Evolutionary conservation across 495 filamentous ascomycete species (phyloP), one percentile per base, ranked within the genome.

Genomic region (Aspergillus sclerotiicarbonarius): DNA sequence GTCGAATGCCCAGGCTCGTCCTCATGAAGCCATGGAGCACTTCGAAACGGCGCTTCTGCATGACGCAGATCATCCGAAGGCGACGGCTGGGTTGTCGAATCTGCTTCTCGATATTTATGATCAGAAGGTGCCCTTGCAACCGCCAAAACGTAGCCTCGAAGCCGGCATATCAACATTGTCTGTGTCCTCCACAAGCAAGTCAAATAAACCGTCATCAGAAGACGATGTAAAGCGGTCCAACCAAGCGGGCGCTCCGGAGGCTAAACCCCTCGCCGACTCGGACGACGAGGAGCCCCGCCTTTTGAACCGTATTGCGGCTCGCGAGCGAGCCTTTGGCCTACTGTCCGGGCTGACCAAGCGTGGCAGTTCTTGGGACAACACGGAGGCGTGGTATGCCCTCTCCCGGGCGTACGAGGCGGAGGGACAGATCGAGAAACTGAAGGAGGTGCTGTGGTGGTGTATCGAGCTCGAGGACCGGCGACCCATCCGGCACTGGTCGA

Each of bases 361-460:
- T 3, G 91, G 92, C n/a, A 78, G 74, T 29, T 92, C 91, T 6
- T 98, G 95, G 95, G 90, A 96, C 69, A 83, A 87, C 64, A 85
- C 87, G n/a, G 94, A 96, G 67, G 94, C 92, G 18, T 98, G 94
- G 94, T 91, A 88, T 64, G 85, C 86, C 9, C 81, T 98, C 15
- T 90, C 94, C 1, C 76, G 90, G 59, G 91, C 87, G 46, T 89
- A 96, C 62, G 93, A 97, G 72, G 84, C 87, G 54, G 87, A 88
- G 51, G 88, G 88, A 7, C 89, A 97, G 76, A 68, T 83, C 7
- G 89, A 92, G 45, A 96, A 92, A 67, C 85, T 94, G 46, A 92
- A 91, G 65, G 79, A 84, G 51, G 82, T 87, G 12, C 80, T 90
- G 51, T 90, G 86, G 71, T 80, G 90, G 71, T 90, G 87, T 16